Conservation (phyloP, 208 protist species). For the Borovskyia barvae region DNA sequence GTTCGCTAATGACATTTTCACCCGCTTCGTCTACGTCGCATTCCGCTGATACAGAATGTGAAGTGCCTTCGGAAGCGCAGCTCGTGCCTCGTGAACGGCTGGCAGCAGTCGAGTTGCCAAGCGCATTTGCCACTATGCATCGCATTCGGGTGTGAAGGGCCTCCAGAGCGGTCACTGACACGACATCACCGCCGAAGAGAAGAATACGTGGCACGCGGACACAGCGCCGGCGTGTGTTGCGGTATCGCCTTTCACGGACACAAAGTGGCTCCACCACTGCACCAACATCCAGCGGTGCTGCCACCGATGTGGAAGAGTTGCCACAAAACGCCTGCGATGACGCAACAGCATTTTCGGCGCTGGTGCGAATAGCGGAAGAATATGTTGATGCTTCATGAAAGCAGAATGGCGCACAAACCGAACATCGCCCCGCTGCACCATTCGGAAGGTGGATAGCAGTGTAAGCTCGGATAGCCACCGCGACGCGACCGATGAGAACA, state of each 20-base stretch:
- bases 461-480: too few species aligned
- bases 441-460: too few species aligned
- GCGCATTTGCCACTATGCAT: slow-evolving; percentile 31
- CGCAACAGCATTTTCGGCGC: too few species aligned
- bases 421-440: too few species aligned
- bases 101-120: slow-evolving; percentile 16
- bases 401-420: too few species aligned
- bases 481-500: too few species aligned
- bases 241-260: not conserved
- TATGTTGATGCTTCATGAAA: not conserved
- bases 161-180: slow-evolving; percentile 70
- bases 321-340: not conserved
- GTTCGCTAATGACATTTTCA: not conserved
- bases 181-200: slow-evolving; percentile 84
- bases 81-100: too few species aligned
- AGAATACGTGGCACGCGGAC: slow-evolving; percentile 62
- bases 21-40: not conserved
- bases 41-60: too few species aligned
- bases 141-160: slow-evolving; percentile 67
- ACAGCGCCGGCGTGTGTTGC: slow-evolving; percentile 1
- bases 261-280: not conserved
- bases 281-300: not conserved
- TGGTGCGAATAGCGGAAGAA: not conserved
- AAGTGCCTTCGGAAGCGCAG: too few species aligned
- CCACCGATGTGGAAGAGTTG: not conserved